Conservation (phyloP, 352 stramenopile genomes). For the Globisporangium uncinulatum region DNA sequence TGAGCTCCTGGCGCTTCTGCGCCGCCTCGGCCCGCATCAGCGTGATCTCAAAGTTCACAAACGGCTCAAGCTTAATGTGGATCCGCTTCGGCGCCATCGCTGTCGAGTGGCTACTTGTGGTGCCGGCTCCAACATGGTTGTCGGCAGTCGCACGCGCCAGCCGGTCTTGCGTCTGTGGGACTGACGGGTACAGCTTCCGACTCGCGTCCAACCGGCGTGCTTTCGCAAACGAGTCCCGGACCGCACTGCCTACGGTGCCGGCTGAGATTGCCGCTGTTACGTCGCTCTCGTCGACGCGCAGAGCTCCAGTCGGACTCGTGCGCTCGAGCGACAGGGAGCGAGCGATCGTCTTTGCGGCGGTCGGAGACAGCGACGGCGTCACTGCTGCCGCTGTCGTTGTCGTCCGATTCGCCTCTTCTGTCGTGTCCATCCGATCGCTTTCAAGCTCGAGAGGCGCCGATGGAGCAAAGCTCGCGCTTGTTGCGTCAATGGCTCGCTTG, state of each 20-base stretch:
- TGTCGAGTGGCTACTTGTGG: slow-evolving; percentile 11
- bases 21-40: slow-evolving; percentile 66
- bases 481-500: no score
- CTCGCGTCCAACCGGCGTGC: slow-evolving; percentile 27
- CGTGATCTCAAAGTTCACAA: slow-evolving; percentile 82
- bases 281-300: slow-evolving; percentile 7
- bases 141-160: slow-evolving; percentile 7
- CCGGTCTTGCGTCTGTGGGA: slow-evolving; percentile 13
- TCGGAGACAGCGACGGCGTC: slow-evolving; percentile 42
- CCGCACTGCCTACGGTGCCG: slow-evolving; percentile 23
- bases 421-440: background rate
- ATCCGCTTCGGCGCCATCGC: slow-evolving; percentile 32
- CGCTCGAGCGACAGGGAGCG: background rate
- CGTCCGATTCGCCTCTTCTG: background rate
- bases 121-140: slow-evolving; percentile 19
- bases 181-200: slow-evolving; percentile 32
- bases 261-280: slow-evolving; percentile 17
- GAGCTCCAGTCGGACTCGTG: background rate
- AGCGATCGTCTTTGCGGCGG: slow-evolving; percentile 32
- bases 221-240: slow-evolving; percentile 48
- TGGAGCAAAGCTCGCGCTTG: slow-evolving; percentile 2
- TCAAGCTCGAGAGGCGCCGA: slow-evolving; percentile 15
- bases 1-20: slow-evolving; percentile 76
- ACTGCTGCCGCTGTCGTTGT: background rate
- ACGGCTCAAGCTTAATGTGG: slow-evolving; percentile 73